Base-by-base conservation (phyloP, 208 protist genomes). In the Kentomonas sorsogonicus region DNA sequence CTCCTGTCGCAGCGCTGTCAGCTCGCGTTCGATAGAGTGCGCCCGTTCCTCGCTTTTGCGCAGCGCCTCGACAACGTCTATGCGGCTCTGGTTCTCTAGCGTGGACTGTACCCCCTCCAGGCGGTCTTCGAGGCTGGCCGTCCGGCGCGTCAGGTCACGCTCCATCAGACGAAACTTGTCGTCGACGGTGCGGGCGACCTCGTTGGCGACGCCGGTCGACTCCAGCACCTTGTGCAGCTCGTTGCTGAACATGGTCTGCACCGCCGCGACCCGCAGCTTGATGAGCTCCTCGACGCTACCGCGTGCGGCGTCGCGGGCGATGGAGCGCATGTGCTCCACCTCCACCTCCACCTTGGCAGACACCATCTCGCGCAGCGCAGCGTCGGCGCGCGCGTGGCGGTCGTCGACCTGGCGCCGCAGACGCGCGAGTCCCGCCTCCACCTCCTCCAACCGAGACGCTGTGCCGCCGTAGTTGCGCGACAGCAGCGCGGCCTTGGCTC, bases 241-340 rank as follows among this genome's bases (percentile, higher is more conserved):
- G 0, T 64, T 48, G 41, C 74, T 72, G 31, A 79, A 69, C 45
- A 70, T 75, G 2, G 60, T 67, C 53, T 90, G 69, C 48, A 81
- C 26, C 5, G 72, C 72, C 16, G 65, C 52, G 52, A 91, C 47
- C 3, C 77, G 79, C 39, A 83, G 50, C 38, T 74, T 69, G 40
- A 94, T 55, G 33, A 89, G 51, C 11, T 83, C 81, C 52, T 89
- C 83, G 3, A 70, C 68, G 43, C 67, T 69, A n/a, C 74, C 74
- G 20, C 80, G 66, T 9, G 87, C 83, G 23, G 76, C 74, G 40
- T 94, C 83, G 7, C 87, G 74, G 0, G 87, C 87, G 7, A 88
- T 44, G 29, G 72, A 64, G 43, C 87, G 87, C 57, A 91, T 69
- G 11, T 72, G 70, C 61, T 89, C 79, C 47, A 91, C 65, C 51